Base-by-base conservation (phyloP, 23 red algal genomes). In the Gracilaria domingensis region DNA sequence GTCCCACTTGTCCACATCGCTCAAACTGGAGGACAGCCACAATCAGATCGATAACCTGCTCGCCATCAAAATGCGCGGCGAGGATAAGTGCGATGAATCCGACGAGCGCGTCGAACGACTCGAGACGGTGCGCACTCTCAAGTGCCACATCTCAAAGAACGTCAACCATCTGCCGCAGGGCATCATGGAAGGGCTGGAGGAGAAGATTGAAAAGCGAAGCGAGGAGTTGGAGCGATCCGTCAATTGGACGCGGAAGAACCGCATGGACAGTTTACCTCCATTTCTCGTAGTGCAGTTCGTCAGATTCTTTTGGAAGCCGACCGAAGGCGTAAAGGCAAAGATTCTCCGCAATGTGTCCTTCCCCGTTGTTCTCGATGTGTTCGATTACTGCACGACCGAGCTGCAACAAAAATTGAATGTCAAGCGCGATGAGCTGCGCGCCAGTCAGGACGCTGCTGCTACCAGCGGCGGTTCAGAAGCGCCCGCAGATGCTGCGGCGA, bases 241-340 rank as follows among this genome's bases (percentile, higher is more conserved):
- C 20, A 35, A 25, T 13, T 99, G 94, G 94, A 94, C 81, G 51
- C 88, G 95, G 20, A 91, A 50, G 14, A 84, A 81, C 24, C 81
- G 93, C 40, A 93, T 99, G 17, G 61, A 92, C 56, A 81, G 59
- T 26, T 48, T 99, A 26, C 97, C 97, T 45, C 94, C 91, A 6
- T 99, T 96, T 80, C 86, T 99, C 65, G 79, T 82, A 59, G 81
- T 99, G 12, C 89, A 95, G 66, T 95, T 99, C 81, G 94, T 99
- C 16, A 84, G 97, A n/a, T 99, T 99, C 86, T 95, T 95, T 82
- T 99, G 97, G 97, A 99, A 99, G 80, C 89, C 93, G 9, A 89
- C 83, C 24, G 97, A 96, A 86, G 49, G 81, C 34, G 97, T 99
- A 59, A 96, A 96, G 79, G 97, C 97, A 26, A 99, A 99, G 86